Percentiles rank a stretch among this genome's conserved stretches.
These are phyloP conservation scores for Quercus tomentella DNA, from an alignment of 331 rosid genomes.

Conservation along the genomic window DNA sequence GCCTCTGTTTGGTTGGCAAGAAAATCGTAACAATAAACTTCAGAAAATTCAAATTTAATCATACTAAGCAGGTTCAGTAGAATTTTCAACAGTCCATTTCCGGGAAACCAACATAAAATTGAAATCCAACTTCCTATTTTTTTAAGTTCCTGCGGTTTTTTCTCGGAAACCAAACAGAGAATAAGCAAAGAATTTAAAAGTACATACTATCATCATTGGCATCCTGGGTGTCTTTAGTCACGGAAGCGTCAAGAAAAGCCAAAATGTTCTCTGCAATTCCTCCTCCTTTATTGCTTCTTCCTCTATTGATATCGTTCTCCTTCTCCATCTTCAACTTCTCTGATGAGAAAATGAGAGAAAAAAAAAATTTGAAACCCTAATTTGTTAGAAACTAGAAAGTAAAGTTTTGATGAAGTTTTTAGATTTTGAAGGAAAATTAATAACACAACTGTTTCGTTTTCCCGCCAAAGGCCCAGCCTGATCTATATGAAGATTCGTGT, in stretches of 20 bases:
- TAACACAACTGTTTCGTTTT: not conserved
- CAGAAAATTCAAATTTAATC: not conserved
- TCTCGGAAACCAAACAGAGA: constrained; percentile 17
- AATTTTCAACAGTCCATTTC: not conserved
- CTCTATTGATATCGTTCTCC: constrained; percentile 37
- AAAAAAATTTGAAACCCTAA: not conserved
- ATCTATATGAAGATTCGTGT: no score
- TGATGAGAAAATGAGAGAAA: no score
- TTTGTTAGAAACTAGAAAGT: not conserved
- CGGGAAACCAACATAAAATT: not conserved
- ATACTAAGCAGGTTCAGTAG: not conserved
- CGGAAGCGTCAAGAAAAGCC: constrained; percentile 63
- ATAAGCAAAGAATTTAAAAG: not conserved
- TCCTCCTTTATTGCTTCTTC: constrained; percentile 21
- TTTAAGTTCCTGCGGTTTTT: not conserved
- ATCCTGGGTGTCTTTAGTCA: constrained; percentile 54
- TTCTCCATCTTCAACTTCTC: constrained; percentile 34
- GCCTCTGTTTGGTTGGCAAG: not conserved
- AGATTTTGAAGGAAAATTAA: not conserved
- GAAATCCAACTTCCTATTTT: not conserved
- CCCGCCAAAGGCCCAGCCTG: constrained; percentile 8
- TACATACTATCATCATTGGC: constrained; percentile 57
- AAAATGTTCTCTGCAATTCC: constrained; percentile 62
- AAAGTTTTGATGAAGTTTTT: no score
- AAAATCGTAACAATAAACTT: not conserved